These are phyloP conservation scores for Datura wrightii DNA, from an alignment of 257 asterid genomes.

Conservation along the genomic window DNA sequence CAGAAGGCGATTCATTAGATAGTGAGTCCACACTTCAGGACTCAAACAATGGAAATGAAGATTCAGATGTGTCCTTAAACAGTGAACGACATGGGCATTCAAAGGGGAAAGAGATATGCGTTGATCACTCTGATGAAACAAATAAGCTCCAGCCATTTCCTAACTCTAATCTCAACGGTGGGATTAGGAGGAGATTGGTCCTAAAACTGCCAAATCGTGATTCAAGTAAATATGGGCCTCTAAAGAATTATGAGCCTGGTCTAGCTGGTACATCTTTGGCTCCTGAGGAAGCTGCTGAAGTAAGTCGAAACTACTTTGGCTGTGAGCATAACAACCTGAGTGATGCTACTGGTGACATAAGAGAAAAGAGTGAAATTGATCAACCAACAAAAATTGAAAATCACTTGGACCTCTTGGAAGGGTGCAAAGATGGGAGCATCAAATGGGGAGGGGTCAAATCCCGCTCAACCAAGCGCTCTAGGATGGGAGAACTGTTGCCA, in stretches of 20 bases:
- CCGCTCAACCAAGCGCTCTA: conserved; percentile 81
- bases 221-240: conserved; percentile 49
- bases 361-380: conserved; percentile 45
- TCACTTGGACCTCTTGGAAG: conserved; percentile 73
- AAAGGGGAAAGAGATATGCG: conserved; percentile 75
- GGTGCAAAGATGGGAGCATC: conserved; percentile 65
- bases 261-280: conserved; percentile 59
- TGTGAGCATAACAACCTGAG: conserved; percentile 41
- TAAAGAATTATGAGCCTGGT: conserved; percentile 47
- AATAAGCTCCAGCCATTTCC: conserved; percentile 52
- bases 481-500: conserved; percentile 59
- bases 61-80: conserved; percentile 68
- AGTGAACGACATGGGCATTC: conserved; percentile 53
- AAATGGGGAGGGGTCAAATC: conserved; percentile 92
- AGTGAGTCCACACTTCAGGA: conserved; percentile 73
- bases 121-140: conserved; percentile 53
- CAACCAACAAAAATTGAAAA: conserved; percentile 43
- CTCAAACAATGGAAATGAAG: conserved; percentile 74
- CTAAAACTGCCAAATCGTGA: conserved; percentile 82
- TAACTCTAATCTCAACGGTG: conserved; percentile 53
- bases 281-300: conserved; percentile 45
- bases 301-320: conserved; percentile 33
- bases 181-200: conserved; percentile 71
- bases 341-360: conserved; percentile 48
- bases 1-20: conserved; percentile 67